Conservation (phyloP, 2,329 filamentous ascomycete species). For the Epichloe gansuensis region DNA sequence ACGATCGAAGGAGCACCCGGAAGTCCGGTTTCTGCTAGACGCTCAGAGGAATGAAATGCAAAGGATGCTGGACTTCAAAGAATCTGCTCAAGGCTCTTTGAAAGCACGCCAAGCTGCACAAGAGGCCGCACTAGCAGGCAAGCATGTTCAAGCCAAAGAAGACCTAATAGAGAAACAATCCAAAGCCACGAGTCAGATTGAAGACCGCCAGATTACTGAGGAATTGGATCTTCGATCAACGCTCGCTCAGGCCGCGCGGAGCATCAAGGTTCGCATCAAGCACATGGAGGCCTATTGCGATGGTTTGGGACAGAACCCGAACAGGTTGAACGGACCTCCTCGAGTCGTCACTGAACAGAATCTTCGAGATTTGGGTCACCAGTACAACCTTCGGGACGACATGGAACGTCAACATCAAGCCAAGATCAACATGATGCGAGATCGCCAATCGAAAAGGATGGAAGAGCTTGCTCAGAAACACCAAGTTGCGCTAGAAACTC, state of each 20-base stretch:
- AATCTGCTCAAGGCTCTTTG: slow-evolving; percentile 36
- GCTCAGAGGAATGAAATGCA: slow-evolving; percentile 38
- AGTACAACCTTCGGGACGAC: slow-evolving; percentile 48
- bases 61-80: slow-evolving; percentile 38
- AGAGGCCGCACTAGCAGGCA: slow-evolving; percentile 34
- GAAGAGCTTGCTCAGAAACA: slow-evolving; percentile 46
- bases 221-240: slow-evolving; percentile 46
- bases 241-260: slow-evolving; percentile 44
- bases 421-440: slow-evolving; percentile 54
- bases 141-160: slow-evolving; percentile 34
- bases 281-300: slow-evolving; percentile 58
- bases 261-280: slow-evolving; percentile 44
- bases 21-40: slow-evolving; percentile 31
- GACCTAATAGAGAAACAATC: slow-evolving; percentile 44
- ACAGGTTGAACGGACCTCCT: slow-evolving; percentile 26
- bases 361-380: slow-evolving; percentile 44
- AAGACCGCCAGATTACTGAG: slow-evolving; percentile 49
- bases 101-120: slow-evolving; percentile 36
- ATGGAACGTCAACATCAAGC: slow-evolving; percentile 47
- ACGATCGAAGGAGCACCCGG: slow-evolving; percentile 30
- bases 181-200: slow-evolving; percentile 41
- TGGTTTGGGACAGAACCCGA: slow-evolving; percentile 32
- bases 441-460: slow-evolving; percentile 49
- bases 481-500: slow-evolving; percentile 34
- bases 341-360: slow-evolving; percentile 48